phyloP scores from a whole-genome alignment of 2,329 filamentous ascomycete genomes.

The Zarea fungicola region DNA sequence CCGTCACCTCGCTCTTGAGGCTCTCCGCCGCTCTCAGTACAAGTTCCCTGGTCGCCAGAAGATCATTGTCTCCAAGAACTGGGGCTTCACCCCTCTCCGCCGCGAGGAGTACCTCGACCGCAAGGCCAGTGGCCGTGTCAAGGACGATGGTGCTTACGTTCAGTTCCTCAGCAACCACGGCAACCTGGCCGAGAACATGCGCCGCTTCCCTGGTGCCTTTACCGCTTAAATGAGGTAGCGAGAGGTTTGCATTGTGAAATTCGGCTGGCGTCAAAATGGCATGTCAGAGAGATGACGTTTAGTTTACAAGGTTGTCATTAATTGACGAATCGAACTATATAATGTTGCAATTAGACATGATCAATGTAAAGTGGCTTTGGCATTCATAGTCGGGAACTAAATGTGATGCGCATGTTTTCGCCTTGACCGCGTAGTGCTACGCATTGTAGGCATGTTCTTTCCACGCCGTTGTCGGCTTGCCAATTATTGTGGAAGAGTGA shows the following conservation, averaged over 20 bases:
- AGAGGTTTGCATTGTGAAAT: conserved; percentile 35
- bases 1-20: conserved; percentile 92
- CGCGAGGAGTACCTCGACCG: conserved; percentile 96
- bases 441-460: no score
- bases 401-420: no score
- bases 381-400: no score
- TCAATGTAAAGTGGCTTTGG: no score
- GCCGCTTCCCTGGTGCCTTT: conserved; percentile 93
- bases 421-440: no score
- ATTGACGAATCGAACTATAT: conserved; percentile 27
- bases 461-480: no score
- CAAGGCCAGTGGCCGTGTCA: conserved; percentile 88
- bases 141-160: conserved; percentile 98
- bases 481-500: no score
- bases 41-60: conserved; percentile 99
- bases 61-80: conserved; percentile 99
- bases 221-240: conserved; percentile 42
- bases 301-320: conserved; percentile 26
- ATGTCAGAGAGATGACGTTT: conserved; percentile 35
- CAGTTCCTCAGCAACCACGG: conserved; percentile 98
- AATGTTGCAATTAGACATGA: neutral
- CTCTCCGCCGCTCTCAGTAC: conserved; percentile 98
- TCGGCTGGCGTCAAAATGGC: conserved; percentile 41
- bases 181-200: conserved; percentile 77
- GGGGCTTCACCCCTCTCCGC: conserved; percentile 98